phyloP scores from a whole-genome alignment of 148 eudicot species.

The Vaccinium darrowii region DNA sequence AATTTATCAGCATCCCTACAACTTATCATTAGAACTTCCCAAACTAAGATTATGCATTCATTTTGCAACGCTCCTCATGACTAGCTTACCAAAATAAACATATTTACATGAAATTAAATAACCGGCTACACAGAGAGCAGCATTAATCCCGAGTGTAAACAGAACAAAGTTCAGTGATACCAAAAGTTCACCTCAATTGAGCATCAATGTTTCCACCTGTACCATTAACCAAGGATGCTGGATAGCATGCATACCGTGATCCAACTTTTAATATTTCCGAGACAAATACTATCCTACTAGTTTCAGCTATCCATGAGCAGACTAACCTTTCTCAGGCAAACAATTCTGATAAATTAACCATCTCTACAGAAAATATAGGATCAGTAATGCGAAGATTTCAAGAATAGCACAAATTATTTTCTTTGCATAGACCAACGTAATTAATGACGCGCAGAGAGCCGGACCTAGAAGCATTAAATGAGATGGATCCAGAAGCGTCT shows the following conservation, averaged over 20 bases:
- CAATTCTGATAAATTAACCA: background rate
- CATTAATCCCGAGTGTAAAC: background rate
- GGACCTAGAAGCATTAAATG: too few relatives aligned
- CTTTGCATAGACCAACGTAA: background rate
- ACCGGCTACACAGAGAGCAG: too few relatives aligned
- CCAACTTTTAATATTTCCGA: background rate
- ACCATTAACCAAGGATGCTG: background rate
- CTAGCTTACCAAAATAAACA: background rate
- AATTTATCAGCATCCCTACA: background rate
- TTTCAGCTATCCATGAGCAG: background rate
- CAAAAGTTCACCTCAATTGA: background rate
- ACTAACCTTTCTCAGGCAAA: background rate
- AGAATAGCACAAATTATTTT: conserved; percentile 1
- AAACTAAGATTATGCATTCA: background rate
- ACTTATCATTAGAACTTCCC: background rate
- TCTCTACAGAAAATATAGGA: background rate
- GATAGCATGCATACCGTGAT: background rate
- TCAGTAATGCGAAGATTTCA: conserved; percentile 1
- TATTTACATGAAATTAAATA: background rate
- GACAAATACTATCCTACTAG: background rate
- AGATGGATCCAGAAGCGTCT: too few relatives aligned
- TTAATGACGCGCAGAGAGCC: background rate
- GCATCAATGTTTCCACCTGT: background rate
- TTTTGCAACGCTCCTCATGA: background rate
- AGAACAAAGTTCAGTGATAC: background rate